Base-by-base conservation (phyloP, 2,329 filamentous ascomycete species). In the Ustulina deusta region DNA sequence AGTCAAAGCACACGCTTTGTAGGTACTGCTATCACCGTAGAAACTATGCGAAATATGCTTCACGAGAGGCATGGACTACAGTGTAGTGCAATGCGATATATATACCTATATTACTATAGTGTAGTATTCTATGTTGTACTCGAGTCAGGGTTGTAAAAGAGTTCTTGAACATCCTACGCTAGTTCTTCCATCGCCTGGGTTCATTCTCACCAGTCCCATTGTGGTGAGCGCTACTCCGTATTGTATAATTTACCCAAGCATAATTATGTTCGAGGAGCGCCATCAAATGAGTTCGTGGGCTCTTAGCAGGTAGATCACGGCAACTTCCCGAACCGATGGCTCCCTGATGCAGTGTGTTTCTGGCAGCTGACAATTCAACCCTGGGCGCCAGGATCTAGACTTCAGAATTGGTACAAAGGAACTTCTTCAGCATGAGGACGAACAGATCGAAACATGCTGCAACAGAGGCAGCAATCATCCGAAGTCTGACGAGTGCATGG, bases 371-470 rank as follows among this genome's bases (percentile, higher is more conserved):
- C 70, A 66, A 68, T 65, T 63, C 54, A 61, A 61, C 59, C 34
- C 49, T 58, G 65, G 59, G 49, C 32, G 61, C 22, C 57, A 48
- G 58, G 42, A 61, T 61, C 44, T 59, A 27, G 34, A 25, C 48
- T 57, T 27, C 49, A 56, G 52, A 61, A 7, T 32, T 2, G 1
- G 15, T 49, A 42, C 17, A 36, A 25, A 57, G 40, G 56, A 61
- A 71, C 72, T 68, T 74, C 61, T 72, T 69, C 71, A 74, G 71
- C 65, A 72, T 69, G 71, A 71, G 70, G 54, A 66, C 57, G 64
- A 65, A 74, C 69, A 72, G 70, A 77, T 77, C 74, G 72, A 75
- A 77, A 76, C 72, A 75, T 71, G 72, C 70, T 73, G 71, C 68
- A 74, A 72, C 70, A 71, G 52, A 72, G 68, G 69, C 67, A 72